phyloP scores from a whole-genome alignment of 768 basidiomycete species.

The Polyporus arcularius region DNA sequence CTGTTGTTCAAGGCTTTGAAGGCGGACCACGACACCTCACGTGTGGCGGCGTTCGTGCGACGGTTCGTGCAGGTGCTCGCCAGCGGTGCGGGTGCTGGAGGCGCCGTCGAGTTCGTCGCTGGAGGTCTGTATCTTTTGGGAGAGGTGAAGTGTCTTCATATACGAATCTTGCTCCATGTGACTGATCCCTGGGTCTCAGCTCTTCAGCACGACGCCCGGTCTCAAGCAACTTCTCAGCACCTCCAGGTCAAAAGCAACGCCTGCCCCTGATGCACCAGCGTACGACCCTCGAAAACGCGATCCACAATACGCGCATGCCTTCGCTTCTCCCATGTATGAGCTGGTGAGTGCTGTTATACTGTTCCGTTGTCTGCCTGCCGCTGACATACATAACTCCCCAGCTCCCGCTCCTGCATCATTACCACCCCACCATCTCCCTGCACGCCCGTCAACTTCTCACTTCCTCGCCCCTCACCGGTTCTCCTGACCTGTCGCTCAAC shows the following conservation, averaged over 20 bases:
- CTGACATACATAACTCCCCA: slow-evolving; percentile 17
- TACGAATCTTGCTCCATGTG: not conserved
- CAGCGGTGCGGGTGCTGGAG: slow-evolving; percentile 55
- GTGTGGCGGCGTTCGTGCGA: slow-evolving; percentile 80
- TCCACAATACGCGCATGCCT: slow-evolving; percentile 82
- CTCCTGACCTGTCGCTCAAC: slow-evolving; percentile 87
- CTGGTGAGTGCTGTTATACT: slow-evolving; percentile 54
- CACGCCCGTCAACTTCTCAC: slow-evolving; percentile 82
- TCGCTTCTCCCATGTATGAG: slow-evolving; percentile 84
- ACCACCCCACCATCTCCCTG: slow-evolving; percentile 87
- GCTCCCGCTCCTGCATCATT: slow-evolving; percentile 77
- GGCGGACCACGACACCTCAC: slow-evolving; percentile 53
- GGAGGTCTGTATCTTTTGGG: slow-evolving; percentile 87
- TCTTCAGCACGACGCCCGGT: slow-evolving; percentile 50
- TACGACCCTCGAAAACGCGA: slow-evolving; percentile 94
- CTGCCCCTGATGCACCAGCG: slow-evolving; percentile 2
- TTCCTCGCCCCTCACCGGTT: slow-evolving; percentile 74
- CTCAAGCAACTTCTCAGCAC: slow-evolving; percentile 46
- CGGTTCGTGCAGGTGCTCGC: slow-evolving; percentile 81
- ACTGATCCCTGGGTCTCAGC: slow-evolving; percentile 31
- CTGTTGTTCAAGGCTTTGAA: slow-evolving; percentile 90
- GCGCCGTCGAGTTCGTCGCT: slow-evolving; percentile 84
- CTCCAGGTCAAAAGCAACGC: slow-evolving; percentile 13
- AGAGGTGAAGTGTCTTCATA: slow-evolving; percentile 56
- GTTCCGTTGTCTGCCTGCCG: not conserved